phyloP scores from a whole-genome alignment of 768 basidiomycete genomes.

The Sarcomyxa edulis region DNA sequence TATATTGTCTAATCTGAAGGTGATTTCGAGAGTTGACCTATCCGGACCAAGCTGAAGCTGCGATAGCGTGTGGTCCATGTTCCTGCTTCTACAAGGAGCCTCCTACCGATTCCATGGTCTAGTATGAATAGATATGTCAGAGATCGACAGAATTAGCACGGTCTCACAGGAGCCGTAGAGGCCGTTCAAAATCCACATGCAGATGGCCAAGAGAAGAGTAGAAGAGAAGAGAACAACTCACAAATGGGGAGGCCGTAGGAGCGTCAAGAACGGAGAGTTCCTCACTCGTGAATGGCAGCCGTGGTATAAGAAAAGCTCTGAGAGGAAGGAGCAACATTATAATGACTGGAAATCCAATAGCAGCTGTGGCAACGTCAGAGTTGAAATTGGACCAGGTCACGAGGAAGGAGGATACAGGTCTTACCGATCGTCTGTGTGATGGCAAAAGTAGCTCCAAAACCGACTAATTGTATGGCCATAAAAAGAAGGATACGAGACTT shows the following conservation, averaged over 20 bases:
- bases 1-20: too few relatives aligned
- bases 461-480: conserved; percentile 67
- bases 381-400: conserved; percentile 10
- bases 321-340: conserved; percentile 81
- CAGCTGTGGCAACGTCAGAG: conserved; percentile 43
- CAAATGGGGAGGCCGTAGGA: conserved; percentile 83
- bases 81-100: conserved; percentile 22
- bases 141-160: neutral
- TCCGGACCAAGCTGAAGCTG: too few relatives aligned
- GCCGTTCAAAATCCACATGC: too few relatives aligned
- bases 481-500: conserved; percentile 71
- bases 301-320: conserved; percentile 66
- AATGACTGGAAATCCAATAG: conserved; percentile 88
- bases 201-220: too few relatives aligned
- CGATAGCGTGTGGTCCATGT: too few relatives aligned
- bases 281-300: conserved; percentile 66
- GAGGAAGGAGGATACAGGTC: conserved; percentile 22
- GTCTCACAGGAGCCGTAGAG: too few relatives aligned
- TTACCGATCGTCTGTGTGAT: conserved; percentile 86
- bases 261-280: conserved; percentile 87
- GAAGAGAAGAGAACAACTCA: conserved; percentile 40
- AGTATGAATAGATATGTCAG: neutral
- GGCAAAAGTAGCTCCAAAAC: conserved; percentile 85
- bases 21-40: too few relatives aligned
- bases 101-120: conserved; percentile 32